Base-by-base conservation (phyloP, 2,329 filamentous ascomycete genomes). In the Cladosporium halotolerans region DNA sequence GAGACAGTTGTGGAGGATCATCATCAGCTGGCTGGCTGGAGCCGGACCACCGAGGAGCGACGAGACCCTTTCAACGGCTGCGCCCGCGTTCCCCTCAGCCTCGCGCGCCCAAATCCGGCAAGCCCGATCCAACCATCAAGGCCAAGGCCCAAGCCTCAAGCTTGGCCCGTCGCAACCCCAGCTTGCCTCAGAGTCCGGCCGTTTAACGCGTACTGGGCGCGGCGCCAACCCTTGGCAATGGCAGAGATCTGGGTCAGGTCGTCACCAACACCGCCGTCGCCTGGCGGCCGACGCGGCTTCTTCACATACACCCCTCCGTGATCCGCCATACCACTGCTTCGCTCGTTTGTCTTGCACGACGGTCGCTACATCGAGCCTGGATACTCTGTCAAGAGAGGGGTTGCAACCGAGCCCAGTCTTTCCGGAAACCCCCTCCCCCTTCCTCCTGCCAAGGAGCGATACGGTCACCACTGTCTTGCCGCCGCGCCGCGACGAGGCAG, bases 361-460 rank as follows among this genome's bases (percentile, higher is more conserved):
- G 8, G 36, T 39, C 36, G 36, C 36, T 39, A 39, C 36, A 36
- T 36, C 34, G 23, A 38, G 18, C 38, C 38, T 31, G 38, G 46
- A 31, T 18, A n/a, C 45, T 23, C 5, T 28, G 7, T 28, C 23
- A 7, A 28, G 23, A 28, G 23, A 28, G 23, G 23, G 23, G 23
- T 28, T 28, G 23, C 23, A 7, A 28, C 23, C 23, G 23, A 28
- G 23, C 23, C 23, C 23, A 28, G 23, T 28, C 23, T 28, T 28
- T 7, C 23, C 23, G 23, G 23, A 28, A 28, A 28, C 23, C 23
- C 23, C 5, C 32, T 9, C 19, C 9, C 16, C 45, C 19, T 36
- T 42, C 31, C 48, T 51, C 48, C 48, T 51, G 48, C 48, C 48
- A 51, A 51, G 48, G 31, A 34, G 7, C 13, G 23, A 51, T 36